Conservation (phyloP, 2,329 filamentous ascomycete species). For the Colletotrichum sublineola region DNA sequence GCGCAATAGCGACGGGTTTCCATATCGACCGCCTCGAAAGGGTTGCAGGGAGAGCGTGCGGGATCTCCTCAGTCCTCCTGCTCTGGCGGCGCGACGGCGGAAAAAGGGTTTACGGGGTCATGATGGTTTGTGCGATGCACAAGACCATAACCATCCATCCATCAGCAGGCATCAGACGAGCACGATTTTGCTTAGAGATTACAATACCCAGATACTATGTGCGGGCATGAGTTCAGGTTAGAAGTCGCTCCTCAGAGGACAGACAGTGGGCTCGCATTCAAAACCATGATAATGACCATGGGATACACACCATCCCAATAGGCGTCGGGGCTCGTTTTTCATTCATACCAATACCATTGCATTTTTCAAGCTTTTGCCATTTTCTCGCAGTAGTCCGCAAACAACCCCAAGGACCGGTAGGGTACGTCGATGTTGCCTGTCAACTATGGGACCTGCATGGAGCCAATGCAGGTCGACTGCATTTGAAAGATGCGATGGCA, state of each 20-base stretch:
- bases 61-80: conserved; percentile 8
- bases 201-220: conserved; percentile 39
- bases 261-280: conserved; percentile 32
- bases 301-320: conserved; percentile 31
- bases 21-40: conserved; percentile 7
- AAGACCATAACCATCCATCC: conserved; percentile 1
- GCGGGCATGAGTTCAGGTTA: conserved; percentile 31
- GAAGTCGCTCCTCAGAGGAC: conserved; percentile 36
- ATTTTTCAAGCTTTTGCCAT: not conserved
- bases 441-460: conserved; percentile 34
- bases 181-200: conserved; percentile 22
- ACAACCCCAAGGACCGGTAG: not conserved
- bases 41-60: conserved; percentile 18
- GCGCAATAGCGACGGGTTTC: conserved; percentile 47
- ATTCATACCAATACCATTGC: conserved; percentile 25
- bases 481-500: conserved; percentile 13
- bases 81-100: conserved; percentile 9
- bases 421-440: conserved; percentile 5
- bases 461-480: conserved; percentile 36
- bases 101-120: conserved; percentile 16
- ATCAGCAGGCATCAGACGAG: conserved; percentile 34
- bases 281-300: conserved; percentile 38
- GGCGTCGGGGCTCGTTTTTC: conserved; percentile 31
- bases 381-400: not conserved
- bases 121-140: conserved; percentile 27